Evolutionary conservation across 2,329 filamentous ascomycete species (phyloP).

Genomic region (Hypoxylon sp.): DNA sequence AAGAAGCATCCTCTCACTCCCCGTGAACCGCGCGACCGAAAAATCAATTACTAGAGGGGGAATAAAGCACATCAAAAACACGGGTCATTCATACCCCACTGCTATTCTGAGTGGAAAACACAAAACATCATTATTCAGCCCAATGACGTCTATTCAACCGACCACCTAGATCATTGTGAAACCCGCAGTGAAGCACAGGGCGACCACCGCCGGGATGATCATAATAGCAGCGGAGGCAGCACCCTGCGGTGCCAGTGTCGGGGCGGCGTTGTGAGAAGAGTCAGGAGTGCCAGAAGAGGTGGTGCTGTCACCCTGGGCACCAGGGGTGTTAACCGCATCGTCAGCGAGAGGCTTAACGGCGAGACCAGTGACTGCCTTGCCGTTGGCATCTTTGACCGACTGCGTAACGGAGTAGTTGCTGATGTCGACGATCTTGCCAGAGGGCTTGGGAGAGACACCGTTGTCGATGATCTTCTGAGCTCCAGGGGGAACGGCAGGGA

Average conservation of each 20-base stretch:
- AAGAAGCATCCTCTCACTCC: conserved; percentile 25
- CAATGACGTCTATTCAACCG: conserved; percentile 33
- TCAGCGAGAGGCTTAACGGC: conserved; percentile 38
- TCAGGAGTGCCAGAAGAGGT: conserved; percentile 10
- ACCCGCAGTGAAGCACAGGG: conserved; percentile 34
- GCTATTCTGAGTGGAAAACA: conserved; percentile 28
- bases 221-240: conserved; percentile 35
- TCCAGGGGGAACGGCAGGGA: conserved; percentile 76
- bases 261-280: conserved; percentile 26
- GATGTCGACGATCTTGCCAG: conserved; percentile 77
- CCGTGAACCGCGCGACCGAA: conserved; percentile 23
- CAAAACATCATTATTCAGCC: conserved; percentile 40
- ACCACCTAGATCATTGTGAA: conserved; percentile 41
- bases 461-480: conserved; percentile 79
- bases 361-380: conserved; percentile 23
- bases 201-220: conserved; percentile 37
- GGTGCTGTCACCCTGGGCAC: conserved; percentile 1
- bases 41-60: conserved; percentile 39
- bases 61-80: conserved; percentile 38
- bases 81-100: conserved; percentile 23
- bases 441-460: conserved; percentile 75
- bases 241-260: conserved; percentile 34
- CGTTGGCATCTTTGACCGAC: conserved; percentile 41
- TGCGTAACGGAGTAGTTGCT: conserved; percentile 63
- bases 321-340: conserved; percentile 36